A percentile compares a stretch with the other conserved stretches of the same genome.
Conservation (phyloP, 208 protist genomes). For the Endotrypanum monterogeii region DNA sequence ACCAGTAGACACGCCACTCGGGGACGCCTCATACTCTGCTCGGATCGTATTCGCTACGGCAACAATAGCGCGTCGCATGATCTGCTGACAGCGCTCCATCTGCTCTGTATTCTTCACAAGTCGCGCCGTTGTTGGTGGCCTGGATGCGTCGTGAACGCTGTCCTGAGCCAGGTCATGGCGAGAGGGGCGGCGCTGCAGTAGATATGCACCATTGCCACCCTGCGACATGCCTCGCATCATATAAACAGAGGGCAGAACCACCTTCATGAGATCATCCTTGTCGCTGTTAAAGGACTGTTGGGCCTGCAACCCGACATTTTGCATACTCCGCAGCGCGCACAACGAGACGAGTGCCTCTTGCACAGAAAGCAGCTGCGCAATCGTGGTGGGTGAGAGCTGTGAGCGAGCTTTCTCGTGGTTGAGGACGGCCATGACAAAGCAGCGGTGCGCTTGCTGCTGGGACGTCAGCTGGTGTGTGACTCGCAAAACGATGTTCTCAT, state of each 20-base stretch:
- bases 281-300: constrained; percentile 2
- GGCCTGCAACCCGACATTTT: constrained; percentile 62
- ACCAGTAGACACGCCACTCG: not conserved
- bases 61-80: constrained; percentile 59
- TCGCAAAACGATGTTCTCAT: constrained; percentile 72
- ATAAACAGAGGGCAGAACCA: constrained; percentile 20
- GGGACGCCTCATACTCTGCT: constrained; percentile 11
- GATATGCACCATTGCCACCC: constrained; percentile 3
- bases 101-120: constrained; percentile 33
- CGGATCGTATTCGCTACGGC: constrained; percentile 49
- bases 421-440: constrained; percentile 69
- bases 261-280: not conserved
- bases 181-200: constrained; percentile 20
- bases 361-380: constrained; percentile 67
- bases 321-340: constrained; percentile 64
- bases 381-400: constrained; percentile 41
- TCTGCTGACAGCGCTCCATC: constrained; percentile 61
- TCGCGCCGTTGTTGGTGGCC: not conserved
- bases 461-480: constrained; percentile 65
- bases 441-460: constrained; percentile 73
- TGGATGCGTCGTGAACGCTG: not conserved
- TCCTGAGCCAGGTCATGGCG: not conserved
- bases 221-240: constrained; percentile 10
- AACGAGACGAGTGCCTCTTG: constrained; percentile 73
- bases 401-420: constrained; percentile 34